Percentiles rank a stretch among this genome's conserved stretches.
These are phyloP conservation scores for Talaromyces adpressus DNA, from an alignment of 495 filamentous ascomycete species.

Conservation along the genomic window DNA sequence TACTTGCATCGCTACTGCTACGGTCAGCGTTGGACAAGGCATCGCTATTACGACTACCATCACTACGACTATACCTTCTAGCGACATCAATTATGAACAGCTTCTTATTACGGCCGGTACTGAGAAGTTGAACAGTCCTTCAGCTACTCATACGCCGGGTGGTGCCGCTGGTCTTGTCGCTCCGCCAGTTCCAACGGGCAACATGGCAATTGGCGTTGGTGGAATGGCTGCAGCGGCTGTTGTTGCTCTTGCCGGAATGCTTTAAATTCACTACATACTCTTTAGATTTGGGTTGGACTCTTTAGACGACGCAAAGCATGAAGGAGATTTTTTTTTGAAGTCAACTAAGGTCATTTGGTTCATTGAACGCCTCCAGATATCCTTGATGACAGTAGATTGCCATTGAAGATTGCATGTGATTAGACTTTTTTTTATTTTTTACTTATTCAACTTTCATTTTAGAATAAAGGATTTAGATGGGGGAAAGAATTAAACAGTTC, in stretches of 20 bases:
- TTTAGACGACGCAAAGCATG: background rate
- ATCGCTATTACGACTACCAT: background rate
- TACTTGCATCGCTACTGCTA: slow-evolving; percentile 9
- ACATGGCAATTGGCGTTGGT: background rate
- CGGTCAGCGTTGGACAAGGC: background rate
- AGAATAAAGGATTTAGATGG: background rate
- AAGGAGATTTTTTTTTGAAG: background rate
- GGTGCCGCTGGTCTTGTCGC: slow-evolving; percentile 5
- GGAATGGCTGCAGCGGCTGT: slow-evolving; percentile 10
- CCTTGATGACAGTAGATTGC: background rate
- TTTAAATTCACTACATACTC: background rate
- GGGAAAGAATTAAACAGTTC: background rate
- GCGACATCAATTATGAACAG: slow-evolving; percentile 11
- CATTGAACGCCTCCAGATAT: background rate
- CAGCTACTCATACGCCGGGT: slow-evolving; percentile 6
- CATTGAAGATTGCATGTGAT: background rate
- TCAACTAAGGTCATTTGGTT: background rate
- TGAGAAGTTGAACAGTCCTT: slow-evolving; percentile 16
- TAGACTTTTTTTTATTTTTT: background rate
- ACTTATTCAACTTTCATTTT: background rate
- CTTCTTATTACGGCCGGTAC: slow-evolving; percentile 26
- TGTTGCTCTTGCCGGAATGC: slow-evolving; percentile 6
- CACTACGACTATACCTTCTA: slow-evolving; percentile 1
- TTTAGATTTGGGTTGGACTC: background rate
- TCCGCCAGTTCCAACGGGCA: background rate